Evolutionary conservation across 2,329 filamentous ascomycete species (phyloP), one percentile per base, ranked within the genome.

Genomic region (Ophiostoma pallidulum): DNA sequence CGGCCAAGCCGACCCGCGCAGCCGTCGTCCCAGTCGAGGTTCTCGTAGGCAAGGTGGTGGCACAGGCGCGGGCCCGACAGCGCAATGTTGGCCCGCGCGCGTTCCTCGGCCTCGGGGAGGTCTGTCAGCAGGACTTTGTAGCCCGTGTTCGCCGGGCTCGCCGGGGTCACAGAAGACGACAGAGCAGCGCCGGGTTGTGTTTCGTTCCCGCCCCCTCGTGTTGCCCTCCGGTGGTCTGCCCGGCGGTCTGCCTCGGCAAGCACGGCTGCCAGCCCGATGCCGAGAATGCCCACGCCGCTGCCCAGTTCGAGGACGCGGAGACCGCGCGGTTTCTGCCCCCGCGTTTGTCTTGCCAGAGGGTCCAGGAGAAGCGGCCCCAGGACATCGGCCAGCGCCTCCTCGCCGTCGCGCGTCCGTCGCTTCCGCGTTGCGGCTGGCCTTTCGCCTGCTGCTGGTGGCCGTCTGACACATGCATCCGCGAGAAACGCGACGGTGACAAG

Each of bases 21-120:
- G 0, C 72, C 75, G 28, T 74, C 66, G 19, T 76, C 68, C 77
- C 77, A 80, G 59, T 79, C 74, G 10, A 79, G 64, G 37, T 72
- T 73, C 54, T 78, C 75, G 53, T 76, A 80, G 7, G 65, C 58
- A 18, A 75, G 59, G 4, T 53, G 39, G 0, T 60, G 16, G 12
- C 24, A n/a, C 18, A 39, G 2, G 16, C 9, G 10, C 7, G 12
- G 9, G 31, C 18, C 33, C 26, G 20, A 22, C 5, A 59, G 53
- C 2, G 45, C 48, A 10, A 79, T 72, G 55, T 80, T 80, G 12
- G 68, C 62, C 18, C 56, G 55, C 0, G 72, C 69, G 14, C 73
- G 62, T 16, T 68, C 65, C 54, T 75, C 71, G 0, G 75, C 77
- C 29, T 78, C 76, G 2, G 68, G 60, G 0, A 78, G 64, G 53